These are phyloP conservation scores for Inga oerstediana DNA, from an alignment of 306 rosid species.

Conservation along the genomic window DNA sequence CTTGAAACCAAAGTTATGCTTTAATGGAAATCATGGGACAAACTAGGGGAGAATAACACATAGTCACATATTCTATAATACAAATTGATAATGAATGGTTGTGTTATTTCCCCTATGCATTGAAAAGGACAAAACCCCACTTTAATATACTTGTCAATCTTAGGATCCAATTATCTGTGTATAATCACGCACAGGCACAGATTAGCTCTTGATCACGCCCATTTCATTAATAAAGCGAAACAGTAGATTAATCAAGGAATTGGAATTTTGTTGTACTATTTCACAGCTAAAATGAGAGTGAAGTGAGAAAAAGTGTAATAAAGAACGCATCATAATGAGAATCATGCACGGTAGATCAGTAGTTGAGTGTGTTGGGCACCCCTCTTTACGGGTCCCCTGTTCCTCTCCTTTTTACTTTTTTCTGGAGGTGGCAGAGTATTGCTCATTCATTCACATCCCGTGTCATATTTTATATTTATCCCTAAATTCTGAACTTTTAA, in stretches of 20 bases:
- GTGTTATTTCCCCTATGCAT: background rate
- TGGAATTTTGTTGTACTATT: background rate
- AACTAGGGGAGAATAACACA: no score
- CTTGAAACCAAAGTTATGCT: slow-evolving; percentile 22
- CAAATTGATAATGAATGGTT: background rate
- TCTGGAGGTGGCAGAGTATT: no score
- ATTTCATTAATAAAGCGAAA: background rate
- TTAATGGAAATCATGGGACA: slow-evolving; percentile 15
- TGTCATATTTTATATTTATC: background rate
- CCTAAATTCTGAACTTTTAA: background rate
- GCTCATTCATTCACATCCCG: slow-evolving; percentile 8
- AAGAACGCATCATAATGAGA: background rate
- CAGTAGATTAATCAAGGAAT: background rate
- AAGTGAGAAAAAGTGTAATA: background rate
- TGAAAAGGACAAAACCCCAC: background rate
- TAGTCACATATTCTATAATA: background rate
- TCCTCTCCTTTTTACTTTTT: background rate
- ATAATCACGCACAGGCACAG: background rate
- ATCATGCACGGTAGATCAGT: background rate
- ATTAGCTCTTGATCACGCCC: background rate
- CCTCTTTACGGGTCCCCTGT: background rate
- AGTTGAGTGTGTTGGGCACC: background rate
- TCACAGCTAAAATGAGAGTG: background rate
- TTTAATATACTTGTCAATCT: background rate
- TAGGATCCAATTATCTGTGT: background rate